Percentiles rank a stretch among this genome's conserved stretches.
Conservation (phyloP, 1,284 basidiomycete species). For the Cryptococcus amylolentus region DNA sequence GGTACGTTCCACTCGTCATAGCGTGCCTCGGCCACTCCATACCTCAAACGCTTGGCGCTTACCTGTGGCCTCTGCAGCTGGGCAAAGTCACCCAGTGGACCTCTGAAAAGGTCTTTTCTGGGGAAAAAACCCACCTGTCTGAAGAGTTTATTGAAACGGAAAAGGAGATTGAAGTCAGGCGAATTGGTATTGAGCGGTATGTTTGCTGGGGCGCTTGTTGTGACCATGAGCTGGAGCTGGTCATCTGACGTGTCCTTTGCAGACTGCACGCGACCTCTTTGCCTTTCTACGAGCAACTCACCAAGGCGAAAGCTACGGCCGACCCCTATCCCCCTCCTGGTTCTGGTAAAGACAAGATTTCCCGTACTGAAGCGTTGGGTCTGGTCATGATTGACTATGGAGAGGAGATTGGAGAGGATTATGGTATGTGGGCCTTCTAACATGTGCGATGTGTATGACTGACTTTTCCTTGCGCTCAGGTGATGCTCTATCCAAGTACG, state of each 20-base stretch:
- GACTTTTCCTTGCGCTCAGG: slow-evolving; percentile 16
- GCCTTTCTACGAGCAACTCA: slow-evolving; percentile 41
- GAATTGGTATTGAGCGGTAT: slow-evolving; percentile 62
- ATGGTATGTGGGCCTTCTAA: slow-evolving; percentile 44
- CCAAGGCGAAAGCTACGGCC: slow-evolving; percentile 41
- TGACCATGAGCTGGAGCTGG: not conserved
- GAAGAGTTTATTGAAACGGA: slow-evolving; percentile 66
- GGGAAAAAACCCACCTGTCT: slow-evolving; percentile 60
- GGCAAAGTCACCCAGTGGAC: slow-evolving; percentile 50
- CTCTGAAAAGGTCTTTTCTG: slow-evolving; percentile 59
- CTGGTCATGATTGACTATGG: slow-evolving; percentile 81
- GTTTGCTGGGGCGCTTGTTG: slow-evolving; percentile 24
- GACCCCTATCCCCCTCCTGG: slow-evolving; percentile 44
- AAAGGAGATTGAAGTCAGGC: slow-evolving; percentile 64
- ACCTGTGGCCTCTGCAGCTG: slow-evolving; percentile 24
- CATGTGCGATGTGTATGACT: not conserved
- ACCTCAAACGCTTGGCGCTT: not conserved
- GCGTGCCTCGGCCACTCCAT: too few relatives aligned
- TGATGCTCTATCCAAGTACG: slow-evolving; percentile 65
- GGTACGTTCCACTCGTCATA: slow-evolving; percentile 19
- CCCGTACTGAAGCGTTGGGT: slow-evolving; percentile 72
- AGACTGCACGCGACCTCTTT: slow-evolving; percentile 47
- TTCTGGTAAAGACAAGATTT: slow-evolving; percentile 45
- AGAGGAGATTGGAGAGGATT: slow-evolving; percentile 69
- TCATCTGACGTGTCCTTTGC: not conserved